These are phyloP conservation scores for Lotmaria passim DNA, from an alignment of 208 protist genomes.

Conservation along the genomic window DNA sequence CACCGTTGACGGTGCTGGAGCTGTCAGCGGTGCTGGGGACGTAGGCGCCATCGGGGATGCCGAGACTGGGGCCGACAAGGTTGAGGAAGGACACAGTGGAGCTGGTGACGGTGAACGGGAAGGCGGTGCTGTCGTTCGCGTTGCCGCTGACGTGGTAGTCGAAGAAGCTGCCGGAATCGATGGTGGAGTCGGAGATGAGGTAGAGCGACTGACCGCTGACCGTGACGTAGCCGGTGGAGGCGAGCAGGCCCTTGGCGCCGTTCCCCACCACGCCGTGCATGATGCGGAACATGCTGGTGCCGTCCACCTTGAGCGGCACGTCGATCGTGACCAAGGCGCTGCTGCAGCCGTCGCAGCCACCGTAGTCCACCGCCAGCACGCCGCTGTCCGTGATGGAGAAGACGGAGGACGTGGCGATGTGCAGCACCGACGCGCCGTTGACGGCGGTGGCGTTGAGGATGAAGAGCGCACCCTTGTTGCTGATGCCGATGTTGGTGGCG, in stretches of 20 bases:
- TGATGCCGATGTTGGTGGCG: slow-evolving; percentile 13
- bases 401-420: slow-evolving; percentile 1
- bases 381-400: slow-evolving; percentile 15
- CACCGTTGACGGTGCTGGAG: no score
- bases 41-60: not conserved
- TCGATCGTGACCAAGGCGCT: slow-evolving; percentile 9
- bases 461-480: slow-evolving; percentile 10
- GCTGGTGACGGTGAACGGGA: not conserved
- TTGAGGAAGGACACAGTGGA: slow-evolving; percentile 1
- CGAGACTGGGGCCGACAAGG: not conserved
- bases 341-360: slow-evolving; percentile 16
- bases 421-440: slow-evolving; percentile 22
- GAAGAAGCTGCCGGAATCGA: slow-evolving; percentile 13
- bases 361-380: slow-evolving; percentile 20
- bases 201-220: slow-evolving; percentile 16
- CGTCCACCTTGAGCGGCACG: slow-evolving; percentile 4
- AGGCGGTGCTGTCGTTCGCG: no score
- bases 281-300: slow-evolving; percentile 29
- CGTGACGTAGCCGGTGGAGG: slow-evolving; percentile 5
- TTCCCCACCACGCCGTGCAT: not conserved
- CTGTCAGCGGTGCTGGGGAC: not conserved
- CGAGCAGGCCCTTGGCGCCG: slow-evolving; percentile 1
- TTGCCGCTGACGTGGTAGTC: not conserved
- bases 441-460: slow-evolving; percentile 21
- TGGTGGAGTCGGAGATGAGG: slow-evolving; percentile 8